Evolutionary conservation across 768 basidiomycete genomes (phyloP).

Genomic region (Lactarius sp.): DNA sequence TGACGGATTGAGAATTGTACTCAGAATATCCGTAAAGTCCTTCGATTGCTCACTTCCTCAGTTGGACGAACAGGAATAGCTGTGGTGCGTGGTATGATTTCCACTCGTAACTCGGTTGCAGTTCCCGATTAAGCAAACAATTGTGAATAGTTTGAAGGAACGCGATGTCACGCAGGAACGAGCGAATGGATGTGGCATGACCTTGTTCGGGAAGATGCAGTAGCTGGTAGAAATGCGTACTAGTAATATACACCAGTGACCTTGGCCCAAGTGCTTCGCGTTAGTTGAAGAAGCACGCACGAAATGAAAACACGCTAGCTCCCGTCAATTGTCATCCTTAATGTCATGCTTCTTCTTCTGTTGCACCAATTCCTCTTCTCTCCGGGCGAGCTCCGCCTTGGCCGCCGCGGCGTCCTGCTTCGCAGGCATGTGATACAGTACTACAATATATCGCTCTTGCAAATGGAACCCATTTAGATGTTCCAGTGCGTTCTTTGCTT

Average conservation of each 20-base stretch:
- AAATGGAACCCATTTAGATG: constrained; percentile 98
- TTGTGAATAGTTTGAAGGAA: background rate
- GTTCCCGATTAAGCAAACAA: too few species aligned
- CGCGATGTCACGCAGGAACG: background rate
- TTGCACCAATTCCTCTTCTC: constrained; percentile 85
- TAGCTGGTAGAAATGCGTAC: background rate
- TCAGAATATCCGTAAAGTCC: too few species aligned
- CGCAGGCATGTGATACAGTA: constrained; percentile 96
- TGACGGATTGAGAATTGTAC: too few species aligned
- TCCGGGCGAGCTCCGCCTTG: constrained; percentile 84
- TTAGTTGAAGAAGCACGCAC: background rate
- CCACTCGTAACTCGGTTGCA: too few species aligned
- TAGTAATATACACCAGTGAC: background rate
- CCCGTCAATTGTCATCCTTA: constrained; percentile 54
- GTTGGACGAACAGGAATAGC: too few species aligned
- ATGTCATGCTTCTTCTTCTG: constrained; percentile 87
- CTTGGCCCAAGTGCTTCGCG: background rate
- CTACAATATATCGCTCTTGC: constrained; percentile 97
- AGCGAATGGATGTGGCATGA: background rate
- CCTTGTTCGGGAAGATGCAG: background rate
- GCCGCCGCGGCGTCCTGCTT: constrained; percentile 91
- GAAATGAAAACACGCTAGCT: background rate
- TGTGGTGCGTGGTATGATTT: too few species aligned
- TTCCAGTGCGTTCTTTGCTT: constrained; percentile 96
- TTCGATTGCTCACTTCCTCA: too few species aligned